Percentiles rank a stretch among this genome's conserved stretches.
Conservation (phyloP, 2,329 filamentous ascomycete genomes). For the Calonectria naviculata region DNA sequence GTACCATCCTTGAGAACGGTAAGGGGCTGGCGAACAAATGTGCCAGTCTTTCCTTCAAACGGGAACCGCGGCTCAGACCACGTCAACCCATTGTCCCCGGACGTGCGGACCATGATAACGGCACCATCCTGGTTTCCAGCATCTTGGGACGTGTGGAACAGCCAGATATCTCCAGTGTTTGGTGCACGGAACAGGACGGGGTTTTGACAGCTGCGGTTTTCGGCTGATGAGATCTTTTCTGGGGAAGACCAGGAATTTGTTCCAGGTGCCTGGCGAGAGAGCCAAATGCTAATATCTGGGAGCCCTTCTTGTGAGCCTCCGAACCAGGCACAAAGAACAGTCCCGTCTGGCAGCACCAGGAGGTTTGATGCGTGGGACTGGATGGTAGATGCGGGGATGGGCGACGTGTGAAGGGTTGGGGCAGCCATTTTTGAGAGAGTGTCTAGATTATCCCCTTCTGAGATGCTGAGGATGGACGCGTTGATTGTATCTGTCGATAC, state of each 20-base stretch:
- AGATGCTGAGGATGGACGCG: neutral
- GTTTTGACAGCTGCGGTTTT: slow-evolving; percentile 56
- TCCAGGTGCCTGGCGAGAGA: slow-evolving; percentile 48
- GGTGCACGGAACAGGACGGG: slow-evolving; percentile 54
- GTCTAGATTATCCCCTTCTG: neutral
- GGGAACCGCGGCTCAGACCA: slow-evolving; percentile 49
- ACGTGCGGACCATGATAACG: slow-evolving; percentile 49
- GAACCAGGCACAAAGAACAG: slow-evolving; percentile 56
- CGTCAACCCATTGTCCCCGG: slow-evolving; percentile 46
- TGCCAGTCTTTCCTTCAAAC: slow-evolving; percentile 47
- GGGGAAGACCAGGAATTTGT: slow-evolving; percentile 46
- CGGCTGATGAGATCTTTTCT: slow-evolving; percentile 50
- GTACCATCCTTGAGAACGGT: slow-evolving; percentile 48
- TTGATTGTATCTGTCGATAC: neutral
- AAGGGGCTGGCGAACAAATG: slow-evolving; percentile 55
- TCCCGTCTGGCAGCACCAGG: slow-evolving; percentile 51
- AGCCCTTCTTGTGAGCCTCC: slow-evolving; percentile 57
- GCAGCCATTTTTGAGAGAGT: neutral
- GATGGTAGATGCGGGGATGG: slow-evolving; percentile 51
- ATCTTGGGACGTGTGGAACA: slow-evolving; percentile 57
- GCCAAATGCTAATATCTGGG: slow-evolving; percentile 56
- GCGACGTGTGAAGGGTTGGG: slow-evolving; percentile 18
- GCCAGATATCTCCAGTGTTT: slow-evolving; percentile 48
- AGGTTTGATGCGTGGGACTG: slow-evolving; percentile 59
- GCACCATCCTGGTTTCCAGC: slow-evolving; percentile 56